Conservation (phyloP, 441 rosid species). For the Rhodomyrtus psidioides region DNA sequence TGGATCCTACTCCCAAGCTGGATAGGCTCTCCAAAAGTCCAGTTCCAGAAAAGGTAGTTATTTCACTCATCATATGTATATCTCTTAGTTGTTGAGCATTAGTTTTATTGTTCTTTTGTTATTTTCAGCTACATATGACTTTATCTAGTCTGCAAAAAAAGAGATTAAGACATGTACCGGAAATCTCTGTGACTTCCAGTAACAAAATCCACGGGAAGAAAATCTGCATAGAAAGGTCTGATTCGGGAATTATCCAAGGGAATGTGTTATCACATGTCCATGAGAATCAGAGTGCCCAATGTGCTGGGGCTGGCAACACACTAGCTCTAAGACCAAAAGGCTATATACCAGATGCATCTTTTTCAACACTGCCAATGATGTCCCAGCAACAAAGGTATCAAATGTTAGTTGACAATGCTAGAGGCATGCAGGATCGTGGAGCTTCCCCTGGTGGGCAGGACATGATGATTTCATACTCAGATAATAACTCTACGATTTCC, state of each 20-base stretch:
- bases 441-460: conserved; percentile 65
- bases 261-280: conserved; percentile 46
- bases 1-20: conserved; percentile 89
- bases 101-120: conserved; percentile 7
- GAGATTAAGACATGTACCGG: conserved; percentile 65
- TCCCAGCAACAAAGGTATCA: conserved; percentile 57
- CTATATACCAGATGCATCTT: conserved; percentile 41
- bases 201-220: conserved; percentile 73
- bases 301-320: conserved; percentile 38
- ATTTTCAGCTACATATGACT: conserved; percentile 66
- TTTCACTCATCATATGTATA: not conserved
- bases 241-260: conserved; percentile 38
- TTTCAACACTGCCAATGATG: conserved; percentile 39
- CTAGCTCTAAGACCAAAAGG: conserved; percentile 42
- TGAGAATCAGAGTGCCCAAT: conserved; percentile 49
- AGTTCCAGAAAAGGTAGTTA: conserved; percentile 48
- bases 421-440: conserved; percentile 63
- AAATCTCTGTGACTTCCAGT: conserved; percentile 49
- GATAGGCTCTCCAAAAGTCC: conserved; percentile 62
- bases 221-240: conserved; percentile 66
- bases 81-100: conserved; percentile 4
- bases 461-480: conserved; percentile 49
- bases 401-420: conserved; percentile 36
- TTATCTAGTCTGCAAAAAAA: conserved; percentile 53
- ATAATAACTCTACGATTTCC: conserved; percentile 37